Evolutionary conservation across 306 rosid species (phyloP), one percentile per base, ranked within the genome.

Genomic region (Lagenaria siceraria): DNA sequence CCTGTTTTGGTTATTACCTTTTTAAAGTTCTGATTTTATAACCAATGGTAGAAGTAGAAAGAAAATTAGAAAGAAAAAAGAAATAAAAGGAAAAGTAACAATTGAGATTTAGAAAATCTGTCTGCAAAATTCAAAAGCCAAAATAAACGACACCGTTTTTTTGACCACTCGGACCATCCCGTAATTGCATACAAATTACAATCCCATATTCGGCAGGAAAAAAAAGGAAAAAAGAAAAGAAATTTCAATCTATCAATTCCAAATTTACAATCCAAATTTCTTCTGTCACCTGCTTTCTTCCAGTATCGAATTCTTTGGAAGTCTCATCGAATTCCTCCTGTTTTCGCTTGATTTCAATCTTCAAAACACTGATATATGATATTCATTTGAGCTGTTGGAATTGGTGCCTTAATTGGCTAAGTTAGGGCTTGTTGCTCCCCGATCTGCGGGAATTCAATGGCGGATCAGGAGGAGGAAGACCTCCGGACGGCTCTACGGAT

Each of bases 401-500:
- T 68, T 65, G 81, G 68, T 86, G 72, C 86, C 89, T 90, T 83
- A 79, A 66, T 68, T 49, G 74, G 55, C 15, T 78, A 61, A 75
- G 80, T 13, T 78, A 65, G 78, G 82, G 83, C 77, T 74, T 78
- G 19, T 81, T 76, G 79, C 40, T 71, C 59, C 36, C 75, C 69
- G 83, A 87, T 90, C 87, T 83, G 81, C 54, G 56, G 63, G 54
- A 38, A 85, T 38, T 63, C 25, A 76, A 95, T 95, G 98, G 97
- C 88, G 90, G 93, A 94, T 90, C 97, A 84, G 49, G 98, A 91
- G 78, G 97, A 90, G 11, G 98, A 95, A 36, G 98, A 95, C 77
- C 87, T 95, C 76, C 85, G 87, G 78, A 87, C 83, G 87, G 98
- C 98, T 27, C 80, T 95, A 73, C 80, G 91, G 86, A 92, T 92